Evolutionary conservation across 2,329 filamentous ascomycete species (phyloP), one percentile per base, ranked within the genome.

Genomic region (Botryotinia narcissicola): DNA sequence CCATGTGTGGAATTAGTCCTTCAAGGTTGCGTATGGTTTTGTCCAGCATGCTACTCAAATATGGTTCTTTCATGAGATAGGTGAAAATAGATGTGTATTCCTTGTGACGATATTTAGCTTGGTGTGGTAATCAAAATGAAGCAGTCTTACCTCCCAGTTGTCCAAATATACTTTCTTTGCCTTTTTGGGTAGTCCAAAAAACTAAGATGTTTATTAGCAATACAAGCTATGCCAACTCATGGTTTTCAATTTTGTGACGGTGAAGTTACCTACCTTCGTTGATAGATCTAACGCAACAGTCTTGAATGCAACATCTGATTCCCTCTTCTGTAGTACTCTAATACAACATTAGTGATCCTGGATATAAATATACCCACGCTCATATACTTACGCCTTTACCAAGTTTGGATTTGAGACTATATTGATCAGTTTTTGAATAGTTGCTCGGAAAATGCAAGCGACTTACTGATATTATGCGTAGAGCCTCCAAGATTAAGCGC

Each of bases 1-100:
- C 84, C 48, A 92, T 80, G 71, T 88, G 86, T 7, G 87, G 86
- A 18, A 87, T 83, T 29, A 85, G 83, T 10, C 81, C 79, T 74
- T 86, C 81, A 9, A 86, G 80, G 73, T 81, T 82, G 57, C 75
- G 80, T 63, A 81, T 83, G 10, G 82, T 83, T 22, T 75, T 74
- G 7, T 79, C 76, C 1, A 85, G 79, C 74, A 84, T 79, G 64
- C 83, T 81, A 5, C 83, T 81, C 35, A 88, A 79, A 70, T 85
- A 82, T 2, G 84, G 81, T 37, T 87, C 85, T 54, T 82, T 80
- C 75, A 86, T 84, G 1, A 91, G 79, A 74, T 78, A 80, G 35
- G 81, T 77, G 60, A 79, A 71, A 35, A 32, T 9, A 14, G 70
- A 32, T n/a, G 29, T 46, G 35, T 59, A 70, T 46, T 51, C 63